Percentiles rank a stretch among this genome's conserved stretches.
Evolutionary conservation across 164 flowering plant species (phyloP).

Genomic region (Vitis rotundifolia): DNA sequence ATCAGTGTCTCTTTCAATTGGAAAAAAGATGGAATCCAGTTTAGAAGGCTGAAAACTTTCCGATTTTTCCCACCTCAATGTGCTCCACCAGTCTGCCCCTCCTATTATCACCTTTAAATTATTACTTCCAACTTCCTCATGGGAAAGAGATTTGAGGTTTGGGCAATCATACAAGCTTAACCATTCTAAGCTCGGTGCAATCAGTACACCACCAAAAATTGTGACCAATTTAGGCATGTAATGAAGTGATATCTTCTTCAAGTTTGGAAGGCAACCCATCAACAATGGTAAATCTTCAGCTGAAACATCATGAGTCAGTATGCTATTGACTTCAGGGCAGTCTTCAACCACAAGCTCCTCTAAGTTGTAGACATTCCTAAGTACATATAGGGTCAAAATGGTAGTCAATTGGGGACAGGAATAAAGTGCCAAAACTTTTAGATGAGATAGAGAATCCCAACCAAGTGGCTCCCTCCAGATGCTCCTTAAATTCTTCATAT

Average conservation of each 20-base stretch:
- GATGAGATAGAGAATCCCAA: neutral
- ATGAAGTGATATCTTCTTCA: no score
- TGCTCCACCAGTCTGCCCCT: neutral
- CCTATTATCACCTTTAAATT: neutral
- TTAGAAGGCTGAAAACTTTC: no score
- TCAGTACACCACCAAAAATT: neutral
- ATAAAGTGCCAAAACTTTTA: neutral
- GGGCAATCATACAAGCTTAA: neutral
- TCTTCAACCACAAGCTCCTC: constrained; percentile 1
- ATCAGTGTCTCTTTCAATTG: no score
- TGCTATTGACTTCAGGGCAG: neutral
- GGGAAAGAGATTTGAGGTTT: neutral
- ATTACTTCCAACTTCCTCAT: neutral
- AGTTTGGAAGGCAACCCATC: neutral
- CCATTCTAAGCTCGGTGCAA: neutral
- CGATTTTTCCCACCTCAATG: neutral
- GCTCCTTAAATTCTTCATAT: neutral
- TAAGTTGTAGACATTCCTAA: neutral
- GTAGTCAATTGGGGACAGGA: neutral
- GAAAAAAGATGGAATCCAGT: no score
- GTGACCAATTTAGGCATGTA: neutral
- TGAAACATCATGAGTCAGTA: no score
- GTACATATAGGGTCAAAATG: neutral
- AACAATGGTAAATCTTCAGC: neutral
- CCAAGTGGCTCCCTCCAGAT: neutral